Base-by-base conservation (phyloP, 1,284 basidiomycete species). In the Puccinia horiana region DNA sequence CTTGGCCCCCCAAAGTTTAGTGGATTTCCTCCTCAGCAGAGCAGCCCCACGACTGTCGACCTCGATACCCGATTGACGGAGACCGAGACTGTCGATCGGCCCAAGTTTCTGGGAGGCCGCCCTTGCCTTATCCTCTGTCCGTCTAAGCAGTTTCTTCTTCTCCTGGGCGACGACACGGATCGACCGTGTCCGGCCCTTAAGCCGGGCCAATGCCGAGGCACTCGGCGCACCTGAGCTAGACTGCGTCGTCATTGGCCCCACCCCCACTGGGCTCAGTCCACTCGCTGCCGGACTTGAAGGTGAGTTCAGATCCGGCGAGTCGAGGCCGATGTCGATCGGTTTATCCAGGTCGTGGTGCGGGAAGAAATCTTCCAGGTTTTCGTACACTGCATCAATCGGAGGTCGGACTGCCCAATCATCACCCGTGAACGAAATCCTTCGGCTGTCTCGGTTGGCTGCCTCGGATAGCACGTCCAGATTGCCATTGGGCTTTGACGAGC, bases 301-400 rank as follows among this genome's bases (percentile, higher is more conserved):
- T 20, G 90, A 90, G 44, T 90, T 88, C 0, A 92, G 93, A 0
- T 85, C 86, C 2, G 0, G 93, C 92, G 16, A 90, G 8, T 92
- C 87, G 4, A 86, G 90, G 84, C 98, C 96, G 81, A 98, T 76
- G 35, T 82, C 93, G 82, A 99, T 92, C 0, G 96, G 96, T 86
- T 94, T 93, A 88, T 99, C 97, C 74, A 99, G 90, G 86, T 99
- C 96, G 86, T 98, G 94, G 84, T 93, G 92, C 0, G 96, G 96
- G 90, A 99, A 99, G 89, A 94, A 98, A 84, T 93, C 92, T 85
- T 98, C 94, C 9, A 99, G 90, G 81, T 93, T 92, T 81, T 98
- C 93, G 87, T 96, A 95, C 79, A 99, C 92, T 85, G 94, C 93
- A 86, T 99, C 97, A 0, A 96, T 92, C 44, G 93, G 92, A 18